Conservation (phyloP, 2,329 filamentous ascomycete genomes). For the Trichocomaceae sp. region DNA sequence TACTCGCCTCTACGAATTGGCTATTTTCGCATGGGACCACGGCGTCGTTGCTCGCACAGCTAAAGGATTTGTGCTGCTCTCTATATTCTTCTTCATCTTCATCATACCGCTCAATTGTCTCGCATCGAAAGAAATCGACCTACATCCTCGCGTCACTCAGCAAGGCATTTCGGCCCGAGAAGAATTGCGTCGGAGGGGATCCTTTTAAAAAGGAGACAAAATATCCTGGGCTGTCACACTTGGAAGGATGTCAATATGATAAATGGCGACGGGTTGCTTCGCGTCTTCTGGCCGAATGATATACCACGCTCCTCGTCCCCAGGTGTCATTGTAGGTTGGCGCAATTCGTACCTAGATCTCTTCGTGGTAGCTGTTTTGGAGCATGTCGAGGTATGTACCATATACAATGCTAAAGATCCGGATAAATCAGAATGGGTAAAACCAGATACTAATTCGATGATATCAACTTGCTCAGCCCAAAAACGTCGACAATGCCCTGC, state of each 20-base stretch:
- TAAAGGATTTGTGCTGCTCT: constrained; percentile 77
- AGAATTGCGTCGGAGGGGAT: constrained; percentile 87
- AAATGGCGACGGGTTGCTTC: constrained; percentile 76
- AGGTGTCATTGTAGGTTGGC: constrained; percentile 90
- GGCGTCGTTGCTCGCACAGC: constrained; percentile 86
- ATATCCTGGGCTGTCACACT: not conserved
- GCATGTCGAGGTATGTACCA: constrained; percentile 69
- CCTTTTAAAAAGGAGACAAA: constrained; percentile 69
- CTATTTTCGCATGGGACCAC: constrained; percentile 97
- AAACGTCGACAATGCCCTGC: constrained; percentile 82
- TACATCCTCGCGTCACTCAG: constrained; percentile 75
- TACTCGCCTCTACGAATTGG: constrained; percentile 91
- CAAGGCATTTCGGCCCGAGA: constrained; percentile 89
- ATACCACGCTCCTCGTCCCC: constrained; percentile 63
- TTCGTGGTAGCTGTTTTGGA: constrained; percentile 86
- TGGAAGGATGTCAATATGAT: constrained; percentile 55
- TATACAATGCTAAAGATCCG: not conserved
- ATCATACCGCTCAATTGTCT: constrained; percentile 78
- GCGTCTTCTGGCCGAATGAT: constrained; percentile 97
- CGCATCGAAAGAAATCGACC: constrained; percentile 68
- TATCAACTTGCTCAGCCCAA: constrained; percentile 47
- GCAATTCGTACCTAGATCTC: constrained; percentile 83
- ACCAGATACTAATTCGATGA: not conserved
- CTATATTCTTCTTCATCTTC: constrained; percentile 75
- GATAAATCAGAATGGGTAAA: not conserved